Evolutionary conservation across 164 flowering plant genomes (phyloP).

Genomic region (Umbellularia californica): DNA sequence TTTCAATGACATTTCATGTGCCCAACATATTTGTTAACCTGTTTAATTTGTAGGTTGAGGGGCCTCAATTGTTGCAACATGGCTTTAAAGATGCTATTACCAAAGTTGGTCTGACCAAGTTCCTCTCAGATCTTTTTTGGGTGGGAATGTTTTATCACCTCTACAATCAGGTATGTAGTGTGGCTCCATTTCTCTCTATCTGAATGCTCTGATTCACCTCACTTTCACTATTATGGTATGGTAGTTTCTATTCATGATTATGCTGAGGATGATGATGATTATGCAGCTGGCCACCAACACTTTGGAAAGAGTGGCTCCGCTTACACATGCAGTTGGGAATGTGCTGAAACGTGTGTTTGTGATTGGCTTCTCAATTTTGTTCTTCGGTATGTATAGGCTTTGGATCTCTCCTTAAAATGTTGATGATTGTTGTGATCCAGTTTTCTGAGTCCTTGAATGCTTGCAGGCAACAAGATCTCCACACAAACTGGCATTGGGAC

Average conservation of each 20-base stretch:
- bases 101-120: slow-evolving; percentile 84
- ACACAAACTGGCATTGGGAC: slow-evolving; percentile 93
- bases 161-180: slow-evolving; percentile 74
- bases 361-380: slow-evolving; percentile 84
- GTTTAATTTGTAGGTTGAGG: slow-evolving; percentile 56
- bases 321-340: slow-evolving; percentile 95
- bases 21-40: neutral
- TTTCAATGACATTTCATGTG: neutral
- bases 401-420: neutral
- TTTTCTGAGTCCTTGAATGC: neutral
- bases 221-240: neutral
- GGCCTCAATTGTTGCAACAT: slow-evolving; percentile 65
- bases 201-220: neutral
- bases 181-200: neutral
- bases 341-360: slow-evolving; percentile 97
- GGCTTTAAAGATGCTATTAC: slow-evolving; percentile 88
- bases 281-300: slow-evolving; percentile 91
- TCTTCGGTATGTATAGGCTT: slow-evolving; percentile 52
- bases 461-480: slow-evolving; percentile 85
- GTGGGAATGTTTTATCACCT: slow-evolving; percentile 99
- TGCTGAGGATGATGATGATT: neutral
- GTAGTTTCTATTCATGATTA: neutral
- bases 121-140: slow-evolving; percentile 87
- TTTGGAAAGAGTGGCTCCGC: slow-evolving; percentile 96
- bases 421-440: neutral